Base-by-base conservation (phyloP, 495 filamentous ascomycete genomes). In the Tuber borchii region DNA sequence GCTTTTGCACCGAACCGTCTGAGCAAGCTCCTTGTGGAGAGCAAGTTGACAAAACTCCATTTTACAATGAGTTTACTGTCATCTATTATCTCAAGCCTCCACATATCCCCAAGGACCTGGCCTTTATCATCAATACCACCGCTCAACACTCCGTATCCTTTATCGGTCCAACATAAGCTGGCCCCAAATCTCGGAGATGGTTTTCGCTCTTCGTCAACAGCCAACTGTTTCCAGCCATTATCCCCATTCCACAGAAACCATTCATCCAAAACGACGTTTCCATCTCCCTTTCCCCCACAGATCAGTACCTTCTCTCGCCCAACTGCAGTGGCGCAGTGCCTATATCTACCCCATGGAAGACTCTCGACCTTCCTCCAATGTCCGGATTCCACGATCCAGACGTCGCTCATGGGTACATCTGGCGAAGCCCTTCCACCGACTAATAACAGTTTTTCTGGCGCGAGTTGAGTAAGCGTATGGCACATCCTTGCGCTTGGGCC, bases 381-480 rank as follows among this genome's bases (percentile, higher is more conserved):
- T 40, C 85, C 86, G 70, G 86, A 86, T 73, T 87, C 83, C 51
- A 89, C 86, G 1, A 93, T 73, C 93, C 93, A 97, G 80, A 92
- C 93, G 83, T 94, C 91, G 26, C 84, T 82, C 12, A 92, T 79
- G 7, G 88, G 89, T 34, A 85, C 86, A 22, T 90, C 86, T 3
- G 94, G 94, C 10, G 93, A 94, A 19, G 88, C 87, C 70, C 94
- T 86, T 20, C 94, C 94, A 26, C 94, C 93, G n/a, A 90, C 88
- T 26, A 97, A 84, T 14, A 97, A 82, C 74, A 86, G 87, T 48
- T 86, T 85, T 6, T 82, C 82, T 70, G 83, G 80, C 37, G 84
- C 85, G 16, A 92, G 78, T 48, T 87, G 83, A 17, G 90, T 93
- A 31, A 94, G 85, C 0, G 91, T 91, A 82, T 96, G 93, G 76